Evolutionary conservation across 805 yeast species (phyloP), one percentile per base, ranked within the genome.

Genomic region (Yamadazyma akitaensis): DNA sequence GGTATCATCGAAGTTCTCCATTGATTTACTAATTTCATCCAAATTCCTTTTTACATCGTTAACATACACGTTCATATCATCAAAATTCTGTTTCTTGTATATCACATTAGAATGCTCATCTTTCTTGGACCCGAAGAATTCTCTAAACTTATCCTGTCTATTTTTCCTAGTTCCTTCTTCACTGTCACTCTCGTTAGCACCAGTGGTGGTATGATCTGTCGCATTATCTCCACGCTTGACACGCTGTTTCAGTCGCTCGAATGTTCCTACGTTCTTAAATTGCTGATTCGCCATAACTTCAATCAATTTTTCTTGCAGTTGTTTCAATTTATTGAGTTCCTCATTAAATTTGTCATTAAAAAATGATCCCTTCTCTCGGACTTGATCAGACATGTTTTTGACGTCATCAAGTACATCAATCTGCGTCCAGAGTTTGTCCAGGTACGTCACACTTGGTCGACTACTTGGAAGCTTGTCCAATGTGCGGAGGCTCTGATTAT

Each of bases 361-460:
- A 56, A 71, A 77, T n/a, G 75, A 72, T 36, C 73, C 75, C 41
- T 63, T 75, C 52, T 56, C 53, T 39, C 65, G 56, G 3, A 75
- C 74, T 36, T 74, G 70, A 14, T 57, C 56, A 1, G 88, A 80
- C 70, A 84, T 73, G 43, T 71, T 72, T 47, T 78, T 77, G 7
- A 89, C 94, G 52, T 88, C 96, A 53, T 88, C 91, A 51, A 92
- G 72, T 0, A 87, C 84, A 56, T 87, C 96, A 42, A 90, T 82
- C 54, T 88, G 95, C 6, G 92, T 83, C 96, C 96, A 91, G 39
- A 88, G 71, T 57, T 77, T 76, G 63, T 88, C 96, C 65, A 83
- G 90, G 50, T 79, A 70, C 44, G 86, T 82, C 17, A 80, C 82
- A 40, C 73, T 70, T 7, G 89, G 88, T 42, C 70, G 65, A 0